These are phyloP conservation scores for Earliella scabrosa DNA, from an alignment of 1,284 basidiomycete genomes.

Conservation along the genomic window DNA sequence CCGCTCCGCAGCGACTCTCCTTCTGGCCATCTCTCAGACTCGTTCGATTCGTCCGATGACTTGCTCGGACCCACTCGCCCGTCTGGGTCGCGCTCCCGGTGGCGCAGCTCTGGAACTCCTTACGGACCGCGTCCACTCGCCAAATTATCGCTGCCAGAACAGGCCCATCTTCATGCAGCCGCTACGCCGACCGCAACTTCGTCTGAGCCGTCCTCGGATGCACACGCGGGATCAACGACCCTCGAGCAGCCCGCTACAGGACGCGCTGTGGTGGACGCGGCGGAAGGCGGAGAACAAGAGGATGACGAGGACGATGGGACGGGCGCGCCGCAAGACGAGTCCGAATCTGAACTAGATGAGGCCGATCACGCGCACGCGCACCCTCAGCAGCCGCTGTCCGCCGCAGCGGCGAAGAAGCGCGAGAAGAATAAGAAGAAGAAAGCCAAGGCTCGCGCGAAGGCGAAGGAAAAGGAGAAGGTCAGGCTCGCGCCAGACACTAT, in stretches of 20 bases:
- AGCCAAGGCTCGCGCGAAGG: constrained; percentile 20
- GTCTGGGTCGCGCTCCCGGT: constrained; percentile 15
- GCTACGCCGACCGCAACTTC: constrained; percentile 9
- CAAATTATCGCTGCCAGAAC: constrained; percentile 12
- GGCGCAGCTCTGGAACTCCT: constrained; percentile 17
- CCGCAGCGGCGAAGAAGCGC: constrained; percentile 12
- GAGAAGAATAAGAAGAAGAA: constrained; percentile 22
- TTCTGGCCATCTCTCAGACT: neutral
- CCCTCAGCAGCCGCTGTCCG: constrained; percentile 1
- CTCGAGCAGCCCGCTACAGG: neutral
- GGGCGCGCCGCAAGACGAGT: neutral
- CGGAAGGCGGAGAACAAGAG: neutral
- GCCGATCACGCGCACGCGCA: constrained; percentile 1
- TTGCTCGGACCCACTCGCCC: constrained; percentile 8
- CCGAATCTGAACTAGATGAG: neutral
- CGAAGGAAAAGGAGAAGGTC: constrained; percentile 15
- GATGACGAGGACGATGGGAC: constrained; percentile 8
- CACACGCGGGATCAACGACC: constrained; percentile 6
- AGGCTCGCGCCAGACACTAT: neutral
- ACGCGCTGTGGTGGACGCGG: neutral
- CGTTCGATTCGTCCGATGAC: constrained; percentile 10
- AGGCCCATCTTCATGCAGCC: constrained; percentile 12
- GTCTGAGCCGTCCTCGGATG: constrained; percentile 11
- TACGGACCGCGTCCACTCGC: constrained; percentile 21
- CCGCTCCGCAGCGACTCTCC: constrained; percentile 2